These are phyloP conservation scores for Purshia tridentata DNA, from an alignment of 306 rosid genomes.

Conservation along the genomic window DNA sequence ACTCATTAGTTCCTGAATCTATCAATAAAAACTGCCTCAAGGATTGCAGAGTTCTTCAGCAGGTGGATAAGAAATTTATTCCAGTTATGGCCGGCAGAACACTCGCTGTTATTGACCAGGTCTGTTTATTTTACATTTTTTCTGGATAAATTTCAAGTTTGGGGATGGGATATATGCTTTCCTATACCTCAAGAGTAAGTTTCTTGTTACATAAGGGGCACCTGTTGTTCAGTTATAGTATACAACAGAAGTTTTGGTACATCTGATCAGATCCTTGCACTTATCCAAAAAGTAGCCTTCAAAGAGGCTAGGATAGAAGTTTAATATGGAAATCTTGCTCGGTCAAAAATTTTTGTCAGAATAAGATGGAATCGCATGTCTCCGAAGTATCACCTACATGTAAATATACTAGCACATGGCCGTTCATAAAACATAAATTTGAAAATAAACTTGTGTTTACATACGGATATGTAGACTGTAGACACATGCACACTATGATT, in stretches of 20 bases:
- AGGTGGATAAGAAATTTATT: conserved; percentile 94
- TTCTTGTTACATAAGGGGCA: conserved; percentile 2
- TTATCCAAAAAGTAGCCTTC: neutral
- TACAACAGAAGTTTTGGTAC: neutral
- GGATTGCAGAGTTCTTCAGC: conserved; percentile 74
- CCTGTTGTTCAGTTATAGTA: conserved; percentile 2
- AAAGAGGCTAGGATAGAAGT: neutral
- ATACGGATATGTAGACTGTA: neutral
- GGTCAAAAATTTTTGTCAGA: neutral
- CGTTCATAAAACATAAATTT: neutral
- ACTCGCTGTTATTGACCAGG: conserved; percentile 94
- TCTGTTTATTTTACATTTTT: conserved; percentile 24
- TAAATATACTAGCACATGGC: neutral
- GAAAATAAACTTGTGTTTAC: neutral
- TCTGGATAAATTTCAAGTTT: neutral
- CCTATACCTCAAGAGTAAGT: neutral
- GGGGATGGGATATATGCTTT: neutral
- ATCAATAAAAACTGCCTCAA: conserved; percentile 64
- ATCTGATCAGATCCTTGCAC: neutral
- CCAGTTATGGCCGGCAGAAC: conserved; percentile 72
- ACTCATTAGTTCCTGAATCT: conserved; percentile 69
- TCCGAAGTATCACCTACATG: neutral
- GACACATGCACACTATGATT: neutral
- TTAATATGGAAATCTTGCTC: neutral
- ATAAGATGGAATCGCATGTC: neutral